A percentile compares a stretch with the other conserved stretches of the same genome.
Conservation (phyloP, 805 yeast species). For the Geotrichum ghanense region DNA sequence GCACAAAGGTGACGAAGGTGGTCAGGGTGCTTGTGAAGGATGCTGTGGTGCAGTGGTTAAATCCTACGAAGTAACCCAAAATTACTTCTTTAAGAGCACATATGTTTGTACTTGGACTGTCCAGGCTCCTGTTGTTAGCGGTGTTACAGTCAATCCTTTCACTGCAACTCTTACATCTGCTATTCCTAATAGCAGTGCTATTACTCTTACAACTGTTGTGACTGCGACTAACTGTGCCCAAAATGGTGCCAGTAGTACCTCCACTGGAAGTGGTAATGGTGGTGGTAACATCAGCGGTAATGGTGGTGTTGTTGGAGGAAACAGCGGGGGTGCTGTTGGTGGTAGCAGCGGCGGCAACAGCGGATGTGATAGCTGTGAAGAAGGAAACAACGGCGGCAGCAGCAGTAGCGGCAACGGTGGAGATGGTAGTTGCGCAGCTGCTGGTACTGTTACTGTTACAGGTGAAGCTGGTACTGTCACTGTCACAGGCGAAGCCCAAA, state of each 20-base stretch:
- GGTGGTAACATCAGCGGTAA: neutral
- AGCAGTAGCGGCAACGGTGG: slow-evolving; percentile 4
- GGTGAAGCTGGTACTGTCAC: slow-evolving; percentile 9
- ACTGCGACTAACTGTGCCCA: slow-evolving; percentile 14
- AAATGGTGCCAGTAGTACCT: slow-evolving; percentile 10
- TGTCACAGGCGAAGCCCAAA: slow-evolving; percentile 6
- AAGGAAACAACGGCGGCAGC: slow-evolving; percentile 5
- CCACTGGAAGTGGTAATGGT: slow-evolving; percentile 2
- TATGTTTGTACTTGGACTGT: slow-evolving; percentile 18
- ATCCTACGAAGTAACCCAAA: slow-evolving; percentile 16
- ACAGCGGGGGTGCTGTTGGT: too few relatives aligned
- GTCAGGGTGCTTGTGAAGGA: slow-evolving; percentile 18
- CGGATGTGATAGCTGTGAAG: slow-evolving; percentile 6
- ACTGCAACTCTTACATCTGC: slow-evolving; percentile 21
- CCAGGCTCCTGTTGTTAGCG: slow-evolving; percentile 13
- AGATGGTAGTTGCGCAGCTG: slow-evolving; percentile 6
- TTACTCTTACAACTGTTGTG: slow-evolving; percentile 21
- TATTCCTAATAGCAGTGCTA: slow-evolving; percentile 44
- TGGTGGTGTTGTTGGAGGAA: too few relatives aligned
- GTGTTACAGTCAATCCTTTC: slow-evolving; percentile 12
- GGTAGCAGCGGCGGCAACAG: slow-evolving; percentile 7
- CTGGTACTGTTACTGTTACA: slow-evolving; percentile 12
- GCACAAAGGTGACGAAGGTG: slow-evolving; percentile 13
- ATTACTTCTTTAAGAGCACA: slow-evolving; percentile 8
- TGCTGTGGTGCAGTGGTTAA: slow-evolving; percentile 21